phyloP scores from a whole-genome alignment of 495 filamentous ascomycete genomes.

The Neurospora sp. region DNA sequence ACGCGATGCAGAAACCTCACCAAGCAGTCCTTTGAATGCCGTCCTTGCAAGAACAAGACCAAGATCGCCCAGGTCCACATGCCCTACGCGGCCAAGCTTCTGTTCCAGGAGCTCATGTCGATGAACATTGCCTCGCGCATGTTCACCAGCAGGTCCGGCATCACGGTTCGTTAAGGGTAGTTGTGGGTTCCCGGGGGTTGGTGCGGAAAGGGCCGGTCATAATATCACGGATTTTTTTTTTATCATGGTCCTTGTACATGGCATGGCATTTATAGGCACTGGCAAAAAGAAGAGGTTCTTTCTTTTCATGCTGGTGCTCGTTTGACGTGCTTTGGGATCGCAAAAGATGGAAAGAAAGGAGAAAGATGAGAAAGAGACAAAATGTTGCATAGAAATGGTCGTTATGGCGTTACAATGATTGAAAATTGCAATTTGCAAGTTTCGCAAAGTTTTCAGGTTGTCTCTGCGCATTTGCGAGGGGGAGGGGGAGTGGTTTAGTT shows the following conservation, averaged over 20 bases:
- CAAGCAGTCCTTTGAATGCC: slow-evolving; percentile 90
- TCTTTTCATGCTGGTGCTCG: neutral
- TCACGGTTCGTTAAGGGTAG: slow-evolving; percentile 47
- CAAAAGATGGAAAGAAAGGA: neutral
- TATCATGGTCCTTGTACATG: neutral
- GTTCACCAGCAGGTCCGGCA: slow-evolving; percentile 78
- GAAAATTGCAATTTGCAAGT: neutral
- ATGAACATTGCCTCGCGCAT: slow-evolving; percentile 98
- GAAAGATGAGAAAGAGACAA: neutral
- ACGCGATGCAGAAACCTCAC: slow-evolving; percentile 63
- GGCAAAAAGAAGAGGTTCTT: neutral
- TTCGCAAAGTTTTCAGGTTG: neutral
- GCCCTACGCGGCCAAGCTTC: slow-evolving; percentile 93
- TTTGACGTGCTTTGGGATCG: neutral
- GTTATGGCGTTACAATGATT: slow-evolving; percentile 10
- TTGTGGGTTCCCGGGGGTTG: neutral
- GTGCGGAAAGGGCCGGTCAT: neutral
- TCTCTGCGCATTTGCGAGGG: neutral
- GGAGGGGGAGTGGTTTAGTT: neutral
- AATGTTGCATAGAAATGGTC: slow-evolving; percentile 16
- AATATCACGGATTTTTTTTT: neutral
- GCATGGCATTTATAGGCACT: neutral
- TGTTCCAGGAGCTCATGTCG: slow-evolving; percentile 94
- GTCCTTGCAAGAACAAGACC: slow-evolving; percentile 97
- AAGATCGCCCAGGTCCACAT: slow-evolving; percentile 95